Percentiles rank a stretch among this genome's conserved stretches.
Evolutionary conservation across 2,329 filamentous ascomycete species (phyloP).

Genomic region (Monosporascus cannonballus): DNA sequence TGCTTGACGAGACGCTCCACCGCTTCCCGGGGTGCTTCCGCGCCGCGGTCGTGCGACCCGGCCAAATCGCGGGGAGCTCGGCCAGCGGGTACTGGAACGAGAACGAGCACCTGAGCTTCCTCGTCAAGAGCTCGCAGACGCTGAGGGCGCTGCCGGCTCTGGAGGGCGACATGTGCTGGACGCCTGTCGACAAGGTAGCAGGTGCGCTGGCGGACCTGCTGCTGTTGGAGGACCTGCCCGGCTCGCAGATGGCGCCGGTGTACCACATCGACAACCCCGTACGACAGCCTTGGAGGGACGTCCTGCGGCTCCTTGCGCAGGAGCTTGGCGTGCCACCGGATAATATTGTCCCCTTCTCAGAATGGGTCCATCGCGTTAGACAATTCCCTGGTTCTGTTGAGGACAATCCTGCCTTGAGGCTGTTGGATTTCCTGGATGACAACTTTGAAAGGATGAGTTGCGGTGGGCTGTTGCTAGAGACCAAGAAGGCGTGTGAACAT

Average conservation of each 20-base stretch:
- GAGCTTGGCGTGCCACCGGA: slow-evolving; percentile 15
- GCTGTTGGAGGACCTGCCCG: slow-evolving; percentile 3
- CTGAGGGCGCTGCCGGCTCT: slow-evolving; percentile 36
- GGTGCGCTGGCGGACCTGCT: slow-evolving; percentile 19
- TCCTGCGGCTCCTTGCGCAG: slow-evolving; percentile 13
- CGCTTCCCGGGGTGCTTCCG: slow-evolving; percentile 35
- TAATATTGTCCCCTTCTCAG: slow-evolving; percentile 17
- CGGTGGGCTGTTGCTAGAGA: slow-evolving; percentile 23
- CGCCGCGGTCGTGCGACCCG: slow-evolving; percentile 37
- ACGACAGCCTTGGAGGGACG: slow-evolving; percentile 22
- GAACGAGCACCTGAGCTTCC: slow-evolving; percentile 42
- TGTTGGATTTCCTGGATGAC: slow-evolving; percentile 24
- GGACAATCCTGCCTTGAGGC: slow-evolving; percentile 20
- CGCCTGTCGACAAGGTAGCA: slow-evolving; percentile 34
- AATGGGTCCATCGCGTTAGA: slow-evolving; percentile 23
- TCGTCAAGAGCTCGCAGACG: slow-evolving; percentile 44
- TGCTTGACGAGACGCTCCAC: slow-evolving; percentile 42
- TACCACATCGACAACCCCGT: slow-evolving; percentile 27
- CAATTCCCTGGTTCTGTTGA: slow-evolving; percentile 9
- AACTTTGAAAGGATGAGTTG: slow-evolving; percentile 25
- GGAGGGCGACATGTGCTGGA: slow-evolving; percentile 36
- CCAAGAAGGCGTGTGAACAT: slow-evolving; percentile 17
- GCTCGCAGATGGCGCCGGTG: slow-evolving; percentile 9
- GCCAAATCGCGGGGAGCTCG: slow-evolving; percentile 46
- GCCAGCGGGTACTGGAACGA: slow-evolving; percentile 49